Evolutionary conservation across 495 filamentous ascomycete species (phyloP).

Genomic region (Tuber calosporum): DNA sequence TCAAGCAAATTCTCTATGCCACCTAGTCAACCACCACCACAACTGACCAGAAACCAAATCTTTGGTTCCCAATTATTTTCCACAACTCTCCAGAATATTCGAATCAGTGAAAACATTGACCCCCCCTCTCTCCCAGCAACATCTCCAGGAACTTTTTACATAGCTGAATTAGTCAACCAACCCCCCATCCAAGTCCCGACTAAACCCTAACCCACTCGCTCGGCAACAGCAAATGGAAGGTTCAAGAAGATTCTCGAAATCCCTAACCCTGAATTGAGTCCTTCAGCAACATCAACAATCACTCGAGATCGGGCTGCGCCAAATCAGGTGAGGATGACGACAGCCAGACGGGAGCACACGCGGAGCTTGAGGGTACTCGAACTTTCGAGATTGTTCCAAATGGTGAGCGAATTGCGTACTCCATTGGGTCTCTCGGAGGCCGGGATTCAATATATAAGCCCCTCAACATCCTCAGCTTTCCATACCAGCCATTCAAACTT

Average conservation of each 20-base stretch:
- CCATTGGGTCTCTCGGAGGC: background rate
- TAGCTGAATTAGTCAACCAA: background rate
- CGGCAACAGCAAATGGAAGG: background rate
- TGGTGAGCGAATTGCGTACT: background rate
- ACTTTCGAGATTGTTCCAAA: background rate
- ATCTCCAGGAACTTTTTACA: background rate
- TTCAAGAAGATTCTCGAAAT: background rate
- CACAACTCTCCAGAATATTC: background rate
- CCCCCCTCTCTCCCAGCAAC: background rate
- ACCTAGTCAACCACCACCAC: background rate
- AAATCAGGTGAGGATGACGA: constrained; percentile 2
- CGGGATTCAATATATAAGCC: background rate
- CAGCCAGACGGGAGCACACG: background rate
- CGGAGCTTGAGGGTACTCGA: background rate
- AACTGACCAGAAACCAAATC: background rate
- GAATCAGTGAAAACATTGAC: background rate
- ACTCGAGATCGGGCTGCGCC: background rate
- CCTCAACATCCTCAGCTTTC: background rate
- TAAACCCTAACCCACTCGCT: background rate
- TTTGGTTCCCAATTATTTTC: background rate
- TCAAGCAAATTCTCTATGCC: background rate
- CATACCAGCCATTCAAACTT: background rate
- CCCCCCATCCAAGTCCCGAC: background rate
- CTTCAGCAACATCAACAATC: background rate
- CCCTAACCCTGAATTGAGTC: background rate